Evolutionary conservation across 371 early-diverging fungal species (phyloP).

Genomic region (Apophysomyces ossiformis): DNA sequence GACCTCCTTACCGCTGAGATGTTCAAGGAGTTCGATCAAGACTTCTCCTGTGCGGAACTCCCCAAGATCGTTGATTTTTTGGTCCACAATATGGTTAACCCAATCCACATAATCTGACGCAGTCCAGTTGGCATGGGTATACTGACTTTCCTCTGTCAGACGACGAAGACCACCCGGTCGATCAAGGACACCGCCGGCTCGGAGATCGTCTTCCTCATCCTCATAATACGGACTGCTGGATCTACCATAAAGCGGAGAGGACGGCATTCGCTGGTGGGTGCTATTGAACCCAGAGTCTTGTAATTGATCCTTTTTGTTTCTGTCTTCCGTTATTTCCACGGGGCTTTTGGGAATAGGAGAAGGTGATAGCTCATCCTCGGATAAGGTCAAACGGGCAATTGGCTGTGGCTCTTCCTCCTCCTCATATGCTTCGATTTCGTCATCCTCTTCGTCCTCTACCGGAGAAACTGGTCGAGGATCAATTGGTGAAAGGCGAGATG

Average conservation of each 20-base stretch:
- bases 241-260: slow-evolving; percentile 9
- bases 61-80: slow-evolving; percentile 24
- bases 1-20: slow-evolving; percentile 52
- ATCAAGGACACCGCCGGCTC: slow-evolving; percentile 13
- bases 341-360: not conserved
- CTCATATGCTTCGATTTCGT: slow-evolving; percentile 4
- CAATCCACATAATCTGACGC: slow-evolving; percentile 47
- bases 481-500: not conserved
- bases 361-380: slow-evolving; percentile 16
- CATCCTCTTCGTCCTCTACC: slow-evolving; percentile 1
- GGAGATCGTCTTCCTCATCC: slow-evolving; percentile 33
- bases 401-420: slow-evolving; percentile 20
- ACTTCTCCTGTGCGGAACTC: slow-evolving; percentile 57
- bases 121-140: not conserved
- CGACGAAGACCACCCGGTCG: slow-evolving; percentile 24
- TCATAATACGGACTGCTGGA: slow-evolving; percentile 12
- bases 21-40: slow-evolving; percentile 53
- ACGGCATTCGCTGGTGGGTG: slow-evolving; percentile 14
- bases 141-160: slow-evolving; percentile 22
- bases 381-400: slow-evolving; percentile 13
- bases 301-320: slow-evolving; percentile 9
- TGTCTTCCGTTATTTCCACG: not conserved
- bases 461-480: not conserved
- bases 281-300: slow-evolving; percentile 27
- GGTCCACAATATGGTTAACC: slow-evolving; percentile 50